Percentiles rank a stretch among this genome's conserved stretches.
Evolutionary conservation across 345 rosid genomes (phyloP).

Genomic region (Arabidopsis suecica): DNA sequence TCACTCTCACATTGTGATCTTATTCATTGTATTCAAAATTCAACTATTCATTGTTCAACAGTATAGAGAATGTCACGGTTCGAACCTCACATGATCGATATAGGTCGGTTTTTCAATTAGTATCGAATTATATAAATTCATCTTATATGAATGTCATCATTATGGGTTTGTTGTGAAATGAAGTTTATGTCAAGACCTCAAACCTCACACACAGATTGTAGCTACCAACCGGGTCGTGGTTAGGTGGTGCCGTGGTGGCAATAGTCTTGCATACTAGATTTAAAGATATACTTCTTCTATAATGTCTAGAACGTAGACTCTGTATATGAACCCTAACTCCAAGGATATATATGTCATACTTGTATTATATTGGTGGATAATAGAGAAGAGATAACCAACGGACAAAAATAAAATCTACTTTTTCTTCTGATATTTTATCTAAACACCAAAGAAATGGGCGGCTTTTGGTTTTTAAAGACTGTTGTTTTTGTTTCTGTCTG

Average conservation of each 20-base stretch:
- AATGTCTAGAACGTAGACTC: background rate
- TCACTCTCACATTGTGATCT: background rate
- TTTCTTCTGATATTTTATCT: constrained; percentile 27
- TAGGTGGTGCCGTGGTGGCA: background rate
- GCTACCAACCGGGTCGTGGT: constrained; percentile 7
- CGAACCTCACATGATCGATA: background rate
- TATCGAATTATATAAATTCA: background rate
- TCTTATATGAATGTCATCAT: background rate
- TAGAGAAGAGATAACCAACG: constrained; percentile 20
- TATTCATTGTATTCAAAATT: background rate
- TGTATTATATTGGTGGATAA: constrained; percentile 32
- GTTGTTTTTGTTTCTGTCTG: constrained; percentile 24
- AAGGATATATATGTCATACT: constrained; percentile 1
- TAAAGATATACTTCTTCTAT: background rate
- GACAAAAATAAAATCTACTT: constrained; percentile 42
- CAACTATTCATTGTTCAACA: too few species aligned
- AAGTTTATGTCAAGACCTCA: background rate
- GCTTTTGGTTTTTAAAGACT: constrained; percentile 32
- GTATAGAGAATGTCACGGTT: constrained; percentile 5
- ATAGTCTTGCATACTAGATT: constrained; percentile 19
- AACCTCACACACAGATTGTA: constrained; percentile 20
- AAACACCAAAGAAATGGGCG: constrained; percentile 25
- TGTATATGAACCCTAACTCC: constrained; percentile 10
- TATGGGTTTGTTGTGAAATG: too few species aligned
- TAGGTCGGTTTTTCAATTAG: background rate